Evolutionary conservation across 2,329 filamentous ascomycete species (phyloP).

Genomic region (Colletotrichum tanaceti): DNA sequence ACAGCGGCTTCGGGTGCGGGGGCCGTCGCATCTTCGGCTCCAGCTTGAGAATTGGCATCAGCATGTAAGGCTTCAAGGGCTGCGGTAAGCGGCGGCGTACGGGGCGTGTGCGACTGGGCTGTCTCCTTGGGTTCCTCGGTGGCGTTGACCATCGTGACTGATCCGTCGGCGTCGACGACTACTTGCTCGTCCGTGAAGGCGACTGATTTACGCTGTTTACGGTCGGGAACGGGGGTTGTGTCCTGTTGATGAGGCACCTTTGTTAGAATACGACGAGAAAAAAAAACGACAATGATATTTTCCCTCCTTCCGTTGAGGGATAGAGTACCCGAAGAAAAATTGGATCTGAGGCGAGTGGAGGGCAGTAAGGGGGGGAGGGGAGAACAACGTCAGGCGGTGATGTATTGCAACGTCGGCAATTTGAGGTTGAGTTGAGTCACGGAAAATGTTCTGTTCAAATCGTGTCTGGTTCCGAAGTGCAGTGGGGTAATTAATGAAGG

Average conservation of each 20-base stretch:
- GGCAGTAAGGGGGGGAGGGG: constrained; percentile 12
- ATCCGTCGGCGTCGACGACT: constrained; percentile 90
- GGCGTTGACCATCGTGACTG: constrained; percentile 80
- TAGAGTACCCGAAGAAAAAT: background rate
- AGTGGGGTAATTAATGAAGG: constrained; percentile 39
- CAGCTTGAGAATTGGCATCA: constrained; percentile 58
- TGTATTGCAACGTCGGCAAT: constrained; percentile 5
- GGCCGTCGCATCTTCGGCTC: constrained; percentile 54
- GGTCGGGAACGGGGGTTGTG: constrained; percentile 55
- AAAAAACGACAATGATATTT: background rate
- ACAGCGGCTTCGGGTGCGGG: constrained; percentile 61
- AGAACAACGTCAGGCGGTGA: constrained; percentile 29
- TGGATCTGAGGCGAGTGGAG: background rate
- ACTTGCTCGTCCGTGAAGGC: constrained; percentile 89
- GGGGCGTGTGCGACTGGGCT: constrained; percentile 80
- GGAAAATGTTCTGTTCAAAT: constrained; percentile 34
- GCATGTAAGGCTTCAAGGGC: constrained; percentile 65
- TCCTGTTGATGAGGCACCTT: constrained; percentile 29
- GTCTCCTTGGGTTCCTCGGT: constrained; percentile 82
- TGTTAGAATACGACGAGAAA: constrained; percentile 32
- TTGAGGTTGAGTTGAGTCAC: constrained; percentile 32
- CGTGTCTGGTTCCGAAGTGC: constrained; percentile 28
- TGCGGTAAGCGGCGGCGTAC: constrained; percentile 71
- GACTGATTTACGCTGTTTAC: constrained; percentile 90
- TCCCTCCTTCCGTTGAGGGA: background rate